These are phyloP conservation scores for Talaromyces verruculosus DNA, from an alignment of 2,329 filamentous ascomycete genomes.

Conservation along the genomic window DNA sequence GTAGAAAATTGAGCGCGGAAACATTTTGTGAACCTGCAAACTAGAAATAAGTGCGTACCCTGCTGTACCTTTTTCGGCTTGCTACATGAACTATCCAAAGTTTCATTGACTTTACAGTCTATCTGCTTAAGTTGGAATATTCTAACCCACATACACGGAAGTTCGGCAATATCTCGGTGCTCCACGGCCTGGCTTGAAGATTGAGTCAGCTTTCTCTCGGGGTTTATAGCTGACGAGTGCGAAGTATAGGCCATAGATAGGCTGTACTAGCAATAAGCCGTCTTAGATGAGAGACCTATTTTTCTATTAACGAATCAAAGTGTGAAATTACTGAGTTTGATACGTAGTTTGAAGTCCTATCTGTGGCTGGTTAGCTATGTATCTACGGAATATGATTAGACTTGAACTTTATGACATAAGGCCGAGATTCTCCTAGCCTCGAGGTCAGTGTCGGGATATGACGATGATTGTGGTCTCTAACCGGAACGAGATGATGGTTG, in stretches of 20 bases:
- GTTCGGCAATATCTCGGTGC: not conserved
- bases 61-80: not conserved
- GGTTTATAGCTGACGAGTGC: not conserved
- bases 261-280: not conserved
- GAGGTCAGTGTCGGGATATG: not conserved
- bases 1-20: not conserved
- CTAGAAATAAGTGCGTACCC: not conserved
- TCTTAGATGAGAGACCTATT: not conserved
- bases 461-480: not conserved
- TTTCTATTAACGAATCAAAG: not conserved
- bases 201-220: not conserved
- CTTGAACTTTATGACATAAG: not conserved
- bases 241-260: not conserved
- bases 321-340: not conserved
- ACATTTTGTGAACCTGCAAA: too few relatives aligned
- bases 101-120: not conserved
- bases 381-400: not conserved
- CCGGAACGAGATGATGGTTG: not conserved
- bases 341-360: not conserved
- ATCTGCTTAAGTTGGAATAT: not conserved
- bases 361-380: not conserved
- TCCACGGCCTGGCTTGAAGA: not conserved
- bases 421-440: not conserved
- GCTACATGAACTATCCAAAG: not conserved
- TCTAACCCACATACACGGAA: not conserved